Base-by-base conservation (phyloP, 768 basidiomycete species). In the Gloeopeniophorella convolvens region DNA sequence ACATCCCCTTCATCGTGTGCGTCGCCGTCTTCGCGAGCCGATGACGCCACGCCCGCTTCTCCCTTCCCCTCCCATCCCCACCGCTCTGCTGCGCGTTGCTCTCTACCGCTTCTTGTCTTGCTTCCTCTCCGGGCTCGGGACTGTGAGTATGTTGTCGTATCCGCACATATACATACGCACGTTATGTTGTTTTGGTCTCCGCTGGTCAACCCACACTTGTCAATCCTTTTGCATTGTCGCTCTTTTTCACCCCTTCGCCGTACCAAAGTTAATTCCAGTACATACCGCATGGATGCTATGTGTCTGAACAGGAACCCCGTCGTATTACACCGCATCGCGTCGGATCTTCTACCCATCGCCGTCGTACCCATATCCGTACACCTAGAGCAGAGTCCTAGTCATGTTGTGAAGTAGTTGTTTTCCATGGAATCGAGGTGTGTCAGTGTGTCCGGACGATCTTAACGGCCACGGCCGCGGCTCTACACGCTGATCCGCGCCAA, bases 1-100 rank as follows among this genome's bases (percentile, higher is more conserved):
- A 89, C 65, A 70, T 88, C 54, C 87, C 87, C 12, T 86, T 89
- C 65, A 82, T 89, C 63, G 70, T 85, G 56, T 77, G 84, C 51
- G 70, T 87, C 57, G 82, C 81, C 56, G 70, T 88, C 57, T 86
- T 83, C 62, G 80, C 61, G 7, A 30, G 47, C 32, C 46, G 46
- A 20, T 57, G 46, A 53, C 41, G 43, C 24, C 18, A 28, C n/a
- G 15, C 27, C n/a, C 10, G 15, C 26, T 16, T n/a, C 18, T 28
- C 7, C 8, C 39, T 4, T 15, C 39, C 34, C 43, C 26, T 33
- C 6, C 20, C 23, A 13, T 16, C n/a, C 5, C 6, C 27, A 13
- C 33, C 13, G 34, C 30, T 13, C 36, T 6, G 18, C 20, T 35
- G n/a, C n/a, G n/a, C n/a, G n/a, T n/a, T n/a, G n/a, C n/a, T n/a